A percentile compares a stretch with the other conserved stretches of the same genome.
phyloP scores from a whole-genome alignment of 352 stramenopile species.

The Pythium myriotylum region DNA sequence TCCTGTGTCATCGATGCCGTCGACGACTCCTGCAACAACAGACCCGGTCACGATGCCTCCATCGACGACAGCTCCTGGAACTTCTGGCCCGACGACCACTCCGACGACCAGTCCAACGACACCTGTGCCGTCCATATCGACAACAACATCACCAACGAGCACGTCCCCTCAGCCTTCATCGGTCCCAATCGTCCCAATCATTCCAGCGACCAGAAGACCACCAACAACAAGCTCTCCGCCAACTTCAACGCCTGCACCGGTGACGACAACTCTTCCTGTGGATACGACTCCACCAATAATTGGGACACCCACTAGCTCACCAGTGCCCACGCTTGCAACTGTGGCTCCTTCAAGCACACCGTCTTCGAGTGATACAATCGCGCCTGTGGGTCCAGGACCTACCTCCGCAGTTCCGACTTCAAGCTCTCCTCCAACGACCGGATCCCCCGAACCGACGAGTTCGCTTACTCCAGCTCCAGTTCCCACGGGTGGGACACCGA shows the following conservation, averaged over 20 bases:
- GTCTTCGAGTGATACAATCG: neutral
- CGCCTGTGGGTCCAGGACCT: neutral
- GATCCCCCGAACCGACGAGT: neutral
- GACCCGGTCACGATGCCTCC: neutral
- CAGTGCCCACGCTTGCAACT: conserved; percentile 1
- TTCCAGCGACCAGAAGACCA: conserved; percentile 2
- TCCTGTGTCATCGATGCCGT: neutral
- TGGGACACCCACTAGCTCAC: neutral
- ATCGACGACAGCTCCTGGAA: neutral
- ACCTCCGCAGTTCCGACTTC: conserved; percentile 4
- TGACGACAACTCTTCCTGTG: neutral
- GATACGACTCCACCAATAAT: neutral
- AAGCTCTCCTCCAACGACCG: neutral
- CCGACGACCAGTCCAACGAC: neutral
- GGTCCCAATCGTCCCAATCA: conserved; percentile 1
- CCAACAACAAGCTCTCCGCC: neutral
- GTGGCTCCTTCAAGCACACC: neutral
- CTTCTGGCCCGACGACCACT: neutral
- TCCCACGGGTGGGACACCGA: neutral
- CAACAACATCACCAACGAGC: neutral
- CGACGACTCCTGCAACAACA: neutral
- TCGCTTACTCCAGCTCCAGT: neutral
- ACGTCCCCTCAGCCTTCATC: neutral
- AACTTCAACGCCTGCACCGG: neutral
- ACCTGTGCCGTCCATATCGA: neutral